Base-by-base conservation (phyloP, 805 yeast species). In the Dipodascopsis tothii region DNA sequence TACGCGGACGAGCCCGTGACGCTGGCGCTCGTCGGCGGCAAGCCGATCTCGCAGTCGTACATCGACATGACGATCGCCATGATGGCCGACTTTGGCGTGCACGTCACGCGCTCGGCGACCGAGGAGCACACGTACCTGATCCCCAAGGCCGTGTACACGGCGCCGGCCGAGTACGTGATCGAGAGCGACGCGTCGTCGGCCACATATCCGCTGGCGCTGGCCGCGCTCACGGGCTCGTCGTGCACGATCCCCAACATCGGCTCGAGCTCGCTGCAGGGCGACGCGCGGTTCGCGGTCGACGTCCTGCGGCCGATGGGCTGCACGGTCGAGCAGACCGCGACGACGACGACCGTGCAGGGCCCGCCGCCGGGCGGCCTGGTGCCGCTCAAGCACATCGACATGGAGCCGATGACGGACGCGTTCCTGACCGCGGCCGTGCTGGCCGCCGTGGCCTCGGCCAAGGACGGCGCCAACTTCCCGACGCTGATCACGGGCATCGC, bases 371-470 rank as follows among this genome's bases (percentile, higher is more conserved):
- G 94, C 14, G 48, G 64, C 0, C 71, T 92, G 52, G 74, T 71
- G 57, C 84, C 94, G 4, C 69, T 92, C 51, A 69, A 78, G 9
- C 74, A 70, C 50, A 81, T 92, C 44, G 96, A 92, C 61, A 92
- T 92, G 98, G 98, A 92, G 67, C 97, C 98, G 43, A 92, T 92
- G 98, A 92, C 98, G 0, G 98, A 92, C 65, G 98, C 98, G 0
- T 92, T 92, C 62, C 70, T 92, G 58, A 92, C 98, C 14, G 98
- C 98, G 0, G 77, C 94, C 42, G 96, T 92, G 9, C 94, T 87
- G 17, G 98, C 97, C 27, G 96, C 98, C n/a, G 74, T 84, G 34
- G 95, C 96, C 3, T 19, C 23, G 4, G 69, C 71, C 45, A 69
- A 69, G 50, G 68, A 67, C 39, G 54, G 57, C 19, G 57, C 64